phyloP scores from a whole-genome alignment of 1,284 basidiomycete species.

The Moesziomyces antarcticus region DNA sequence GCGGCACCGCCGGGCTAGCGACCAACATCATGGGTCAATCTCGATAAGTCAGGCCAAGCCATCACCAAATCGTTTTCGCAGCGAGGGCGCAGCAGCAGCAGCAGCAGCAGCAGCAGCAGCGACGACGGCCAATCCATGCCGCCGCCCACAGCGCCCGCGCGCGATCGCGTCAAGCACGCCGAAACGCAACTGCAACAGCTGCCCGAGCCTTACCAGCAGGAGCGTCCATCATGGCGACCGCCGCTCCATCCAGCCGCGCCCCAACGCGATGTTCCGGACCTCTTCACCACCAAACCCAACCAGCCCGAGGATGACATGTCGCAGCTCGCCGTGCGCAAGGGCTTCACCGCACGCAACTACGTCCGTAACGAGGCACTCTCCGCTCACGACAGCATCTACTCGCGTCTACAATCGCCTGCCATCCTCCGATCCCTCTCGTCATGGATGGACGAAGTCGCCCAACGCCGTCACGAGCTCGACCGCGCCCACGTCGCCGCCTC shows the following conservation, averaged over 20 bases:
- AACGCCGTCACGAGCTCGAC: conserved; percentile 36
- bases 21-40: too few species aligned
- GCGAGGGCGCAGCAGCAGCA: too few species aligned
- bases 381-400: conserved; percentile 72
- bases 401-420: conserved; percentile 68
- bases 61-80: background rate
- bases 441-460: conserved; percentile 51
- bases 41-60: background rate
- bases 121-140: background rate
- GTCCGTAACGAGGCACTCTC: conserved; percentile 71
- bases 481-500: conserved; percentile 18
- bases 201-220: conserved; percentile 44
- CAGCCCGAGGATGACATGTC: conserved; percentile 88
- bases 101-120: conserved; percentile 4
- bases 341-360: conserved; percentile 73
- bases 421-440: conserved; percentile 32
- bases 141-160: conserved; percentile 2
- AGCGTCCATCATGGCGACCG: conserved; percentile 59
- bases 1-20: too few species aligned
- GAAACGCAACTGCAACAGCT: conserved; percentile 19
- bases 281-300: conserved; percentile 82
- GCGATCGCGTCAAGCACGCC: conserved; percentile 19
- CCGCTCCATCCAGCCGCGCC: conserved; percentile 47
- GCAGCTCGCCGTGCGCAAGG: conserved; percentile 80
- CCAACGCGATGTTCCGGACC: conserved; percentile 72